These are phyloP conservation scores for Darksidea phi DNA, from an alignment of 495 filamentous ascomycete genomes.

Conservation along the genomic window DNA sequence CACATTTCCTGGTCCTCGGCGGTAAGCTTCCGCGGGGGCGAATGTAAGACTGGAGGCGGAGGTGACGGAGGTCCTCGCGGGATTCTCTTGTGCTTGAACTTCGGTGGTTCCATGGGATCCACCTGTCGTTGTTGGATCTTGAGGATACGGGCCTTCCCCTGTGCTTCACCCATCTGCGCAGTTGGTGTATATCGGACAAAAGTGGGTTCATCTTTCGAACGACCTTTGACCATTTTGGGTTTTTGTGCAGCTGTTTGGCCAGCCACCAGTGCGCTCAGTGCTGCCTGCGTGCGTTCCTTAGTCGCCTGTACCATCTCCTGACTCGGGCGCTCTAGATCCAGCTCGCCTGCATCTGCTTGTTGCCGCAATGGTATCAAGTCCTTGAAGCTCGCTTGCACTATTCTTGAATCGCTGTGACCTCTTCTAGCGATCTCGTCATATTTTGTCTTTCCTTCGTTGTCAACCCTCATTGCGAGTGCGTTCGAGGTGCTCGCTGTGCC, in stretches of 20 bases:
- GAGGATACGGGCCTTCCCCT: slow-evolving; percentile 93
- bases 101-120: slow-evolving; percentile 97
- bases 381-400: slow-evolving; percentile 93
- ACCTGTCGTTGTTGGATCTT: slow-evolving; percentile 94
- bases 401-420: slow-evolving; percentile 77
- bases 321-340: slow-evolving; percentile 83
- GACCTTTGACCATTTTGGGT: slow-evolving; percentile 86
- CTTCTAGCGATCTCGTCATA: slow-evolving; percentile 94
- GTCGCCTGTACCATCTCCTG: slow-evolving; percentile 78
- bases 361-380: slow-evolving; percentile 94
- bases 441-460: slow-evolving; percentile 87
- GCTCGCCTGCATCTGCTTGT: slow-evolving; percentile 88
- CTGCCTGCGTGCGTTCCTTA: slow-evolving; percentile 83
- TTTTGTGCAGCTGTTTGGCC: slow-evolving; percentile 90
- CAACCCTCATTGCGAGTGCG: slow-evolving; percentile 86
- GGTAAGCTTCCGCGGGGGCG: slow-evolving; percentile 89
- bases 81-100: slow-evolving; percentile 98
- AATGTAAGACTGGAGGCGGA: slow-evolving; percentile 92
- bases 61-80: slow-evolving; percentile 90
- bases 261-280: slow-evolving; percentile 74
- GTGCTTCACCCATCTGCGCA: slow-evolving; percentile 91
- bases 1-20: slow-evolving; percentile 97
- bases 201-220: slow-evolving; percentile 75
- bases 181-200: slow-evolving; percentile 95
- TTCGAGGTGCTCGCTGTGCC: slow-evolving; percentile 68